Evolutionary conservation across 208 protist species (phyloP).

Genomic region (Leishmania guyanensis): DNA sequence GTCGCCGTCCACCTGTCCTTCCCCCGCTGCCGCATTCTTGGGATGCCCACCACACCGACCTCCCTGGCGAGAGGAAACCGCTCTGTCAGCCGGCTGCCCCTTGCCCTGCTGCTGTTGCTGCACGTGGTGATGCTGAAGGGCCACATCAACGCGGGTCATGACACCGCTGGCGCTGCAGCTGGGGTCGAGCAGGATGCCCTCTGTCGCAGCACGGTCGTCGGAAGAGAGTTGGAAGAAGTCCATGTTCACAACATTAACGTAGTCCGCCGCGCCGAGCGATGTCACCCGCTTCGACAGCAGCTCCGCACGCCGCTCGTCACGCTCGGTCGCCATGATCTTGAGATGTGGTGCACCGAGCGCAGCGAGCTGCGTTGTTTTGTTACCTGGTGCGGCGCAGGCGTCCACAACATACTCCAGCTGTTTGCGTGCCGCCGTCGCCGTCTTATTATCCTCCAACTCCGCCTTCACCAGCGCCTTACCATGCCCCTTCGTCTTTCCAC

Average conservation of each 20-base stretch:
- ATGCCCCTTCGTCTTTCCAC: not conserved
- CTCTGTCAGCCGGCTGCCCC: not conserved
- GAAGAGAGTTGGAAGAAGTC: conserved; percentile 88
- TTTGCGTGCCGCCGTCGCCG: conserved; percentile 8
- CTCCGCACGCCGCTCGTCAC: conserved; percentile 71
- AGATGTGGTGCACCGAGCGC: conserved; percentile 63
- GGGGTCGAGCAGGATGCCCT: conserved; percentile 92
- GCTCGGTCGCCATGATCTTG: conserved; percentile 89
- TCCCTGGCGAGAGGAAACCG: not conserved
- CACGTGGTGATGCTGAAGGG: conserved; percentile 51
- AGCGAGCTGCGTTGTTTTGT: conserved; percentile 92
- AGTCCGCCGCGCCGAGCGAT: conserved; percentile 64
- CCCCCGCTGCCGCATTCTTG: not conserved
- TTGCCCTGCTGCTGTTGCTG: conserved; percentile 15
- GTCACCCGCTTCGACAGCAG: conserved; percentile 70
- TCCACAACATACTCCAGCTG: conserved; percentile 89
- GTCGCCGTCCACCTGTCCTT: conserved; percentile 16
- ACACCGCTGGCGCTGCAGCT: conserved; percentile 92
- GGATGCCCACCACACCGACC: not conserved
- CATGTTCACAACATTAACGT: conserved; percentile 82
- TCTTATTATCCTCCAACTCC: not conserved
- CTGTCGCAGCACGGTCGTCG: conserved; percentile 68
- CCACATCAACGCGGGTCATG: conserved; percentile 83
- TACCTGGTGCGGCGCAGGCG: conserved; percentile 91
- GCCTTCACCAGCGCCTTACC: not conserved